A percentile compares a stretch with the other conserved stretches of the same genome.
These are phyloP conservation scores for Lichenothelia convexa DNA, from an alignment of 495 filamentous ascomycete species.

Conservation along the genomic window DNA sequence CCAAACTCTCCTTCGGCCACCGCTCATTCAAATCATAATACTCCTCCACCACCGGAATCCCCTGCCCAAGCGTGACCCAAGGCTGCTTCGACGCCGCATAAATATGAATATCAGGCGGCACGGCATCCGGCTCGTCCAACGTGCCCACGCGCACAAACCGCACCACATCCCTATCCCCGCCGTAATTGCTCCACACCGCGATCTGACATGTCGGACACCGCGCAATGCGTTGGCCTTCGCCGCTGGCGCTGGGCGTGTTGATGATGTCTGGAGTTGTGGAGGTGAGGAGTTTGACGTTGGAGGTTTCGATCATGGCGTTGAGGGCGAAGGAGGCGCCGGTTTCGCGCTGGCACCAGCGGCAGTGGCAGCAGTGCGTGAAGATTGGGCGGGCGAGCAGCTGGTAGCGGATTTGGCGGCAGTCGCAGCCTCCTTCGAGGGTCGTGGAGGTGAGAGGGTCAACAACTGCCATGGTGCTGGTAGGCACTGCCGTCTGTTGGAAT, in stretches of 20 bases:
- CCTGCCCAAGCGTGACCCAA: constrained; percentile 6
- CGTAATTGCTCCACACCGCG: constrained; percentile 9
- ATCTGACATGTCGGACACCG: constrained; percentile 10
- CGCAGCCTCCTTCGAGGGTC: constrained; percentile 4
- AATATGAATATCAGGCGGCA: constrained; percentile 8
- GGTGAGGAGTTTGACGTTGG: constrained; percentile 1
- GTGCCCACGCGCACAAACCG: constrained; percentile 9
- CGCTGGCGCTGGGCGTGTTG: constrained; percentile 1
- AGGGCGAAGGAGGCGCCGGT: constrained; percentile 20
- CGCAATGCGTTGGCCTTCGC: constrained; percentile 6
- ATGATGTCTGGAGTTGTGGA: not conserved
- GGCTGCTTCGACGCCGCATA: constrained; percentile 8
- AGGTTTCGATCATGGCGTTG: constrained; percentile 14
- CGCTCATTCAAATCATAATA: not conserved
- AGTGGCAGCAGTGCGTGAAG: not conserved
- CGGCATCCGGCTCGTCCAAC: constrained; percentile 7
- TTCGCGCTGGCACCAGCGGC: constrained; percentile 18
- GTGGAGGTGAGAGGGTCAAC: not conserved
- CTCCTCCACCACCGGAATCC: not conserved
- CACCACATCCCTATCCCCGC: not conserved
- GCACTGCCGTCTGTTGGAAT: no score
- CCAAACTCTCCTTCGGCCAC: not conserved
- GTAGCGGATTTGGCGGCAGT: constrained; percentile 1
- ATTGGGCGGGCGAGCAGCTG: not conserved
- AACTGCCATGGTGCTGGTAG: no score